Percentiles rank a stretch among this genome's conserved stretches.
Evolutionary conservation across 805 yeast species (phyloP).

Genomic region (Metschnikowia cubensis): DNA sequence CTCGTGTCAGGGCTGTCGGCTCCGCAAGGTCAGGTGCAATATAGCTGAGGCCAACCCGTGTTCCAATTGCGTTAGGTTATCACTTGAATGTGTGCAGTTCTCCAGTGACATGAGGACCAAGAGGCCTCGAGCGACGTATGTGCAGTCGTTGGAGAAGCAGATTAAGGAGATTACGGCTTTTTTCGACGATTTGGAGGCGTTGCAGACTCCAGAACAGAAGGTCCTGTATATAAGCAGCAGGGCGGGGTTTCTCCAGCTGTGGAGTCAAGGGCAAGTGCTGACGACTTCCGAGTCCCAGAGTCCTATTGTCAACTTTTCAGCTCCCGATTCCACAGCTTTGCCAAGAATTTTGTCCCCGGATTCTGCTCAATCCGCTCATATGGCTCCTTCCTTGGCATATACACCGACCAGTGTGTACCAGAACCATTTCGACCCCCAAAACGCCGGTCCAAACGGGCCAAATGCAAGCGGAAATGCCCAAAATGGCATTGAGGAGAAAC

Average conservation of each 20-base stretch:
- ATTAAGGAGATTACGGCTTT: slow-evolving; percentile 23
- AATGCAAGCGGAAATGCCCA: slow-evolving; percentile 27
- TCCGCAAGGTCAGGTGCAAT: slow-evolving; percentile 47
- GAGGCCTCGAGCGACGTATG: slow-evolving; percentile 48
- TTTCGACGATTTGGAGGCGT: slow-evolving; percentile 23
- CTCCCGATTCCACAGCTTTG: background rate
- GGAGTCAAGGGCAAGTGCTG: slow-evolving; percentile 28
- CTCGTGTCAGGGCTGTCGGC: slow-evolving; percentile 40
- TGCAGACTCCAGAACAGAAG: slow-evolving; percentile 19
- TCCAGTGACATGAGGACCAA: slow-evolving; percentile 49
- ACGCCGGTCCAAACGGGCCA: slow-evolving; percentile 26
- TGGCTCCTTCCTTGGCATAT: slow-evolving; percentile 18
- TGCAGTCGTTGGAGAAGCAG: slow-evolving; percentile 39
- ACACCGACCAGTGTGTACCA: slow-evolving; percentile 47
- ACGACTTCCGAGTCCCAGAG: slow-evolving; percentile 10
- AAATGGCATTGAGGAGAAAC: slow-evolving; percentile 12
- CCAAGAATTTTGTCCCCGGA: too few species aligned
- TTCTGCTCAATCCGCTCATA: background rate
- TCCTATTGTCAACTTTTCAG: background rate
- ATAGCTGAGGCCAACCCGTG: slow-evolving; percentile 41
- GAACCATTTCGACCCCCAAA: slow-evolving; percentile 28
- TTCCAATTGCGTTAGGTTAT: slow-evolving; percentile 40
- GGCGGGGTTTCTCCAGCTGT: slow-evolving; percentile 12
- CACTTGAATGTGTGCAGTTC: slow-evolving; percentile 44
- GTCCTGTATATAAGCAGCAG: slow-evolving; percentile 19